These are phyloP conservation scores for Lepraria neglecta DNA, from an alignment of 495 filamentous ascomycete genomes.

Conservation along the genomic window DNA sequence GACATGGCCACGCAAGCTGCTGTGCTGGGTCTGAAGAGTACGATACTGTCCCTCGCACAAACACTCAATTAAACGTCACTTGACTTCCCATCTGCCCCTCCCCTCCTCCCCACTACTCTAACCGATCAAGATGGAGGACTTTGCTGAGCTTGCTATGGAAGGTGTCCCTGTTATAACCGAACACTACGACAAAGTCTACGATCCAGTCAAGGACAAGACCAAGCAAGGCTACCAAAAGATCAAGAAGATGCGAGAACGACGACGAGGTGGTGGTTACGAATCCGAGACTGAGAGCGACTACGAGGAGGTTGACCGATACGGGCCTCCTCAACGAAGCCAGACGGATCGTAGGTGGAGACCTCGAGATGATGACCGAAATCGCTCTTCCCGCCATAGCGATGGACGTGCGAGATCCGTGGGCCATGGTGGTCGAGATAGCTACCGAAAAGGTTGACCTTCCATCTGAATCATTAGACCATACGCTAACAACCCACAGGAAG, in stretches of 20 bases:
- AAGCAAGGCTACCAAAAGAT: constrained; percentile 22
- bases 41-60: neutral
- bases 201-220: constrained; percentile 27
- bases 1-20: constrained; percentile 7
- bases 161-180: constrained; percentile 25
- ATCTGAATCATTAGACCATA: neutral
- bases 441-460: constrained; percentile 9
- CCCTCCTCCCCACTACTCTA: neutral
- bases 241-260: constrained; percentile 23
- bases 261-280: constrained; percentile 38
- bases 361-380: constrained; percentile 12
- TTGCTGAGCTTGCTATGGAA: constrained; percentile 27
- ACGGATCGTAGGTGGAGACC: constrained; percentile 16
- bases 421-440: constrained; percentile 20
- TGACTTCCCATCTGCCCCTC: neutral
- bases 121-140: constrained; percentile 16
- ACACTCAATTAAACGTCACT: neutral
- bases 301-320: constrained; percentile 20
- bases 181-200: constrained; percentile 31
- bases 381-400: constrained; percentile 20
- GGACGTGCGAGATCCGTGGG: constrained; percentile 27
- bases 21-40: constrained; percentile 16
- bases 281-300: constrained; percentile 25
- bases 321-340: constrained; percentile 14
- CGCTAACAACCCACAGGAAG: constrained; percentile 14